phyloP scores from a whole-genome alignment of 179 eudicot genomes.

The Heliamphora pulchella region DNA sequence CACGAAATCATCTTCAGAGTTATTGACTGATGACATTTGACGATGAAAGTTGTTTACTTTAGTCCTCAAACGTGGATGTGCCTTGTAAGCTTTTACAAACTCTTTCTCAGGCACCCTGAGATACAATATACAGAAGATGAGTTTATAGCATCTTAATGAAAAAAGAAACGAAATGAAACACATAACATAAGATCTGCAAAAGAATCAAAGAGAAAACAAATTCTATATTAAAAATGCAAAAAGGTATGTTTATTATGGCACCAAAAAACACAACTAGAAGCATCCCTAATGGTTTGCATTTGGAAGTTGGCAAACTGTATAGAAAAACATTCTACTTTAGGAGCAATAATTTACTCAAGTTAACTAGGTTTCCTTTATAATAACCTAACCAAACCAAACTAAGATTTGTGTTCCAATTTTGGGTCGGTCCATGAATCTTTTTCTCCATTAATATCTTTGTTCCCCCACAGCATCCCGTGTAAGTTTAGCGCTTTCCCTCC shows the following conservation, averaged over 20 bases:
- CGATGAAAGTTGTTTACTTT: conserved; percentile 85
- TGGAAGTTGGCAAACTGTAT: background rate
- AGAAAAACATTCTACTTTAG: background rate
- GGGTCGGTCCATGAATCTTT: no score
- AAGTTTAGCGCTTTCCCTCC: no score
- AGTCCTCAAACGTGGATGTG: conserved; percentile 78
- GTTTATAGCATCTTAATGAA: background rate
- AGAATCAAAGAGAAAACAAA: background rate
- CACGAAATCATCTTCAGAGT: conserved; percentile 68
- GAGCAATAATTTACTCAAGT: background rate
- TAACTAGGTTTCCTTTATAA: background rate
- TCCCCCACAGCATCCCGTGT: no score
- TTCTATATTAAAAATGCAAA: background rate
- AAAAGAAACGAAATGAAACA: conserved; percentile 5
- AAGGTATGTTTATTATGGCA: background rate
- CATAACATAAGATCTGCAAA: background rate
- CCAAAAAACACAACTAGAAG: conserved; percentile 2
- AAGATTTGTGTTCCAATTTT: no score
- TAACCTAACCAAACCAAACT: background rate
- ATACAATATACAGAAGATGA: conserved; percentile 1
- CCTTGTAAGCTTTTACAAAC: conserved; percentile 74
- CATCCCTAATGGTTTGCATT: background rate
- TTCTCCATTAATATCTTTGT: no score
- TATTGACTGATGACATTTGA: conserved; percentile 50
- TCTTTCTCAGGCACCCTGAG: conserved; percentile 88